Evolutionary conservation across 768 basidiomycete genomes (phyloP).

Genomic region (Wakefieldia striispora): DNA sequence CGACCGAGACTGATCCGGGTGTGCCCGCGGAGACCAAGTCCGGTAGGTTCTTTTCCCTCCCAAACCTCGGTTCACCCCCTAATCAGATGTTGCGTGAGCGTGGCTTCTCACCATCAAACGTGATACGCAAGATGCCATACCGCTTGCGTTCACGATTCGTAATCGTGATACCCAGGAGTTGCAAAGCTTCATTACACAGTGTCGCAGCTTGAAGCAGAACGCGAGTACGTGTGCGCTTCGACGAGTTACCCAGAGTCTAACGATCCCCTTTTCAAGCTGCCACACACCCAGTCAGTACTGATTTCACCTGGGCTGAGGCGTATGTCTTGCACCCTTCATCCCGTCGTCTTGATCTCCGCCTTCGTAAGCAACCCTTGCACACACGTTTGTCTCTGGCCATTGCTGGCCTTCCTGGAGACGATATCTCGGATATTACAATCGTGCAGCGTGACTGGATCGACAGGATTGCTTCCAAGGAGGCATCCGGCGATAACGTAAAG

Average conservation of each 20-base stretch:
- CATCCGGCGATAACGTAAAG: slow-evolving; percentile 20
- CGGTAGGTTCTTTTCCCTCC: slow-evolving; percentile 33
- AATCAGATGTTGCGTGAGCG: slow-evolving; percentile 34
- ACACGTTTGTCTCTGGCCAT: slow-evolving; percentile 54
- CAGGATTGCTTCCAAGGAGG: slow-evolving; percentile 36
- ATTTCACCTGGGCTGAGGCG: slow-evolving; percentile 19
- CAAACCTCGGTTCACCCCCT: background rate
- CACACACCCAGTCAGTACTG: background rate
- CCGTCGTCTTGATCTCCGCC: slow-evolving; percentile 48
- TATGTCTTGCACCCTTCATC: slow-evolving; percentile 12
- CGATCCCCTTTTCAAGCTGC: slow-evolving; percentile 8
- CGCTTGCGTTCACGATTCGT: slow-evolving; percentile 44
- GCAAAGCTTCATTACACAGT: slow-evolving; percentile 49
- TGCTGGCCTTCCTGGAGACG: slow-evolving; percentile 65
- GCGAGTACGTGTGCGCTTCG: slow-evolving; percentile 38
- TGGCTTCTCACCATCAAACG: slow-evolving; percentile 51
- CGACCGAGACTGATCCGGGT: slow-evolving; percentile 19
- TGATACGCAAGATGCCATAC: slow-evolving; percentile 38
- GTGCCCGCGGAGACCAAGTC: slow-evolving; percentile 34
- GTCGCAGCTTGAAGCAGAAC: slow-evolving; percentile 52
- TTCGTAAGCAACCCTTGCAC: slow-evolving; percentile 45
- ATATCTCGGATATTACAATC: slow-evolving; percentile 51
- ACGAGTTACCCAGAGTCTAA: background rate
- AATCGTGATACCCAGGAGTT: slow-evolving; percentile 45
- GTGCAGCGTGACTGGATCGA: slow-evolving; percentile 69